These are phyloP conservation scores for Suhomyces bribrorum DNA, from an alignment of 1,139 yeast genomes.

Conservation along the genomic window DNA sequence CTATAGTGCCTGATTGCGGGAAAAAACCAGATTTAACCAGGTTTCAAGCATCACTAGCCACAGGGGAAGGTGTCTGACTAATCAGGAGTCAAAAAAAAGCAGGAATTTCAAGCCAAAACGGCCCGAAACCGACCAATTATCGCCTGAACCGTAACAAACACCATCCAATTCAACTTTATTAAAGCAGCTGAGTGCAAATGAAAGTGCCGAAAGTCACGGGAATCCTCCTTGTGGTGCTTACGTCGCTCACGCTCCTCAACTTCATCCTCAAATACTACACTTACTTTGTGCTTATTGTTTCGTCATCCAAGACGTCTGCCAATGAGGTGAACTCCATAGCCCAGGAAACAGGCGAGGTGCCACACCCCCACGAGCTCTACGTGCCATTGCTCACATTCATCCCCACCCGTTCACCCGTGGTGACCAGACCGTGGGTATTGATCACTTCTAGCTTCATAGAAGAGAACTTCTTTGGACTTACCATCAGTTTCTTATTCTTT, in stretches of 20 bases:
- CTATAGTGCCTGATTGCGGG: too few relatives aligned
- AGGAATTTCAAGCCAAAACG: too few relatives aligned
- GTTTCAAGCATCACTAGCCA: too few relatives aligned
- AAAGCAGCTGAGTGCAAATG: too few relatives aligned
- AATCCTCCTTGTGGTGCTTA: conserved; percentile 35
- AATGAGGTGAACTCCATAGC: conserved; percentile 28
- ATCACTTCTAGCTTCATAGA: conserved; percentile 38
- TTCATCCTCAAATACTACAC: conserved; percentile 23
- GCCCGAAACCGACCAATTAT: too few relatives aligned
- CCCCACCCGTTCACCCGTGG: conserved; percentile 39
- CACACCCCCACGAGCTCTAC: conserved; percentile 44
- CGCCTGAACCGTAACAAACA: too few relatives aligned
- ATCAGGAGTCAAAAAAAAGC: too few relatives aligned
- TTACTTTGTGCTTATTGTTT: conserved; percentile 27
- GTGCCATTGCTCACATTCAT: conserved; percentile 44
- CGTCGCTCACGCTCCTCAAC: conserved; percentile 24
- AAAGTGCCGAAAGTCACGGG: conserved; percentile 40
- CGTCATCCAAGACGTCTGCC: conserved; percentile 30
- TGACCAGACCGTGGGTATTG: conserved; percentile 42
- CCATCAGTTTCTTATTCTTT: conserved; percentile 27
- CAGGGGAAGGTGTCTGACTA: too few relatives aligned
- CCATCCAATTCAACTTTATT: too few relatives aligned
- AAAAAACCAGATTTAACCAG: too few relatives aligned
- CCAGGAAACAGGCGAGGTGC: conserved; percentile 39
- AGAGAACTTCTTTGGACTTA: conserved; percentile 33